Evolutionary conservation across 768 basidiomycete genomes (phyloP).

Genomic region (Mycena indigotica): DNA sequence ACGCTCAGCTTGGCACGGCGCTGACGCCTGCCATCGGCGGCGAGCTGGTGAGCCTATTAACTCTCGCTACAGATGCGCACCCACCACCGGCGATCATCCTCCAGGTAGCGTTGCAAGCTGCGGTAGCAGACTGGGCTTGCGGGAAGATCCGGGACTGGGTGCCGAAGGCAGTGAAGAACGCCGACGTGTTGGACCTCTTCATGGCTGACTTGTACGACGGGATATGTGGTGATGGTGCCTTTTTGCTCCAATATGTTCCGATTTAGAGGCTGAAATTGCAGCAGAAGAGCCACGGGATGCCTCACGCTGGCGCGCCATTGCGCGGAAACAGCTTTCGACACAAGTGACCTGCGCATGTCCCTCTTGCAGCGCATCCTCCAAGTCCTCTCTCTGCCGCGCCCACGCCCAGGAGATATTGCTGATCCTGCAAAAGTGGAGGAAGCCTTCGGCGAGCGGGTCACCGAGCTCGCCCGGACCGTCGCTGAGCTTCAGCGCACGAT

Average conservation of each 20-base stretch:
- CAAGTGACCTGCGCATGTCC: no score
- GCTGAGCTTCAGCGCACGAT: not conserved
- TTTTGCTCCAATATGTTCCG: not conserved
- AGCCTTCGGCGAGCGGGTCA: not conserved
- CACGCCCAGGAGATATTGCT: not conserved
- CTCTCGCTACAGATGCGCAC: not conserved
- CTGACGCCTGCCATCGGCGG: not conserved
- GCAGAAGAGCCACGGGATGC: not conserved
- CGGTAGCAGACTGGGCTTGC: conserved; percentile 2
- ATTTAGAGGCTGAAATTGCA: not conserved
- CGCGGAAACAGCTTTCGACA: not conserved
- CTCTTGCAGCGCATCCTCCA: no score
- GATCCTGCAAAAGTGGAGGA: not conserved
- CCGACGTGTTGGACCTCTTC: not conserved
- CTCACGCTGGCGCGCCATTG: not conserved
- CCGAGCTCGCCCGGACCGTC: not conserved
- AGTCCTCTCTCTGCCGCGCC: not conserved
- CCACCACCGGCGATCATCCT: not conserved
- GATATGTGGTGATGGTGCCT: conserved; percentile 5
- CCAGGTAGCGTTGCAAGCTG: conserved; percentile 2
- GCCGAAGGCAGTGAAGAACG: not conserved
- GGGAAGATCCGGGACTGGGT: not conserved
- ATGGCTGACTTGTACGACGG: not conserved
- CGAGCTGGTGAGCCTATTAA: not conserved
- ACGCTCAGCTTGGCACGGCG: not conserved